Base-by-base conservation (phyloP, 78 protist species). In the Planoprotostelium fungivorum region DNA sequence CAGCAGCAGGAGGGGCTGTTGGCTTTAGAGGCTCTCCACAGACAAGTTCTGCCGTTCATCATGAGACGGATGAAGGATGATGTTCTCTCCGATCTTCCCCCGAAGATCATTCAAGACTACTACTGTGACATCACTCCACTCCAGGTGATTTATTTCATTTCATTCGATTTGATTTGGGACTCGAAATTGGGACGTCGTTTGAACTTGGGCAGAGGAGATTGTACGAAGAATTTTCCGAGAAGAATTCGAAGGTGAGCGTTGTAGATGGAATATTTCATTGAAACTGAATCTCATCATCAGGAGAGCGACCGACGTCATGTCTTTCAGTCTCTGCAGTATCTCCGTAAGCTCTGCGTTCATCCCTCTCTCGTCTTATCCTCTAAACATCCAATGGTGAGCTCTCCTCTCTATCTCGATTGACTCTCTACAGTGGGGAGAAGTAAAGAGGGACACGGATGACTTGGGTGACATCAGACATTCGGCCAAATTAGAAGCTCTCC, bases 11-110 rank as follows among this genome's bases (percentile, higher is more conserved):
- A 91, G 0, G 98, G 96, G 28, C 94, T 88, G 31, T 88, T 35
- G 1, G 98, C 98, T 36, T 83, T 97, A 86, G 91, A 92, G 35
- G 88, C 90, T 35, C 96, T 98, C 36, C 98, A 98, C 89, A 87
- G 96, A 35, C 98, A 97, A 85, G 98, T 99, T 51, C 94, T 97
- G 34, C 99, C 99, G 0, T 98, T 99, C 90, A 34, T 98, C 38
- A 86, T 99, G 73, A 97, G 99, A 1, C 91, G 99, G 29, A 35
- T 96, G 38, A 99, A 99, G 95, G 96, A 88, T 73, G 96, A 97
- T 37, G 99, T 99, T 31, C 95, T 98, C 28, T 16, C 84, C 9
- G 99, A 98, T 88, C 94, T 99, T 31, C 99, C 99, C 28, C 99
- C 99, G 37, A 99, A 99, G 96, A 97, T 96, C 39, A 97, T 98